These are phyloP conservation scores for Chaetomidium leptoderma DNA, from an alignment of 495 filamentous ascomycete genomes.

Conservation along the genomic window DNA sequence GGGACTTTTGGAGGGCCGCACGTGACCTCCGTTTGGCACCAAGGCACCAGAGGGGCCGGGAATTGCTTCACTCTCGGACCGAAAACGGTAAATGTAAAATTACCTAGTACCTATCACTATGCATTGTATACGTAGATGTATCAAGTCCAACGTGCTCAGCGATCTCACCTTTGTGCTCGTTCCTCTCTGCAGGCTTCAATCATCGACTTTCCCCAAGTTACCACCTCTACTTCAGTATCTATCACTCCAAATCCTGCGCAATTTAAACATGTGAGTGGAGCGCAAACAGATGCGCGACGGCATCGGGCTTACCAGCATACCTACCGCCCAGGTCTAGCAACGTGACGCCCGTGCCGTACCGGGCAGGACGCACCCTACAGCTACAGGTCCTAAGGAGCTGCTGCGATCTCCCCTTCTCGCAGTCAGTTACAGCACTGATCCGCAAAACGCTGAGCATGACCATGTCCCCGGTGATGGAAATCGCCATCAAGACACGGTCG, in stretches of 20 bases:
- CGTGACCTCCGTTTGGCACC: too few species aligned
- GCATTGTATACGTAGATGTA: too few species aligned
- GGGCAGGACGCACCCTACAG: conserved; percentile 1
- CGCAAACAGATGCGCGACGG: not conserved
- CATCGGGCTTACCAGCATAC: not conserved
- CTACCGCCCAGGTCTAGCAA: not conserved
- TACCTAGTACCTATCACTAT: not conserved
- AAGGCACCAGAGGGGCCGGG: too few species aligned
- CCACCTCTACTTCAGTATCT: too few species aligned
- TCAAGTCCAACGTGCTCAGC: too few species aligned
- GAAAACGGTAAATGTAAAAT: not conserved
- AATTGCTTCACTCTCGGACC: not conserved
- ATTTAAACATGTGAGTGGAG: not conserved
- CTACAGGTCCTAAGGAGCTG: not conserved
- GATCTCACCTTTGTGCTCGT: too few species aligned
- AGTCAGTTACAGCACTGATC: not conserved
- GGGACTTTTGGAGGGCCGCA: not conserved
- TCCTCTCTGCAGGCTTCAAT: too few species aligned
- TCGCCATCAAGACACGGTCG: not conserved
- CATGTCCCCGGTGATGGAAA: conserved; percentile 1
- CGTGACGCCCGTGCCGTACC: not conserved
- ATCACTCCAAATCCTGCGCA: not conserved
- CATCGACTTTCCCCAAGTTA: too few species aligned
- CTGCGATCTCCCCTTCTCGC: not conserved
- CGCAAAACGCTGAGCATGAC: not conserved